phyloP scores from a whole-genome alignment of 2,329 filamentous ascomycete genomes.

The Allantophomopsis cytisporea region DNA sequence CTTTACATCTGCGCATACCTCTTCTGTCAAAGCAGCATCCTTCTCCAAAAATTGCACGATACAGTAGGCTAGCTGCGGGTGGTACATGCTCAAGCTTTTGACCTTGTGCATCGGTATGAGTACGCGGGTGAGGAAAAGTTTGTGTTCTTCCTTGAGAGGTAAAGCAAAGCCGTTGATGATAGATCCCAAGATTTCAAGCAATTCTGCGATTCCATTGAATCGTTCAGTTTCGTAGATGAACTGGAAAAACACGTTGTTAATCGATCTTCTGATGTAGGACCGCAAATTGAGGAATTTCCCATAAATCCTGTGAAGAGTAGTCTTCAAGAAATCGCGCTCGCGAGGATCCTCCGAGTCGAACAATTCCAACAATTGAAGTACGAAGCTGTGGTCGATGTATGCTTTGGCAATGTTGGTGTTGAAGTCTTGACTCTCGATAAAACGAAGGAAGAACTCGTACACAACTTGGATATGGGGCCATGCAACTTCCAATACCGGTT shows the following conservation, averaged over 20 bases:
- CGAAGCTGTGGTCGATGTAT: conserved; percentile 97
- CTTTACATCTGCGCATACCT: conserved; percentile 40
- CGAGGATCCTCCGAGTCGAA: conserved; percentile 97
- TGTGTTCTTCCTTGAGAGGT: conserved; percentile 96
- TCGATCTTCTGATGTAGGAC: conserved; percentile 93
- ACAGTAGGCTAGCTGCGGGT: conserved; percentile 94
- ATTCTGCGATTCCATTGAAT: conserved; percentile 95
- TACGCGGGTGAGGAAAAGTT: conserved; percentile 89
- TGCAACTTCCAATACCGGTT: conserved; percentile 92
- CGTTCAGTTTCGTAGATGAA: conserved; percentile 98
- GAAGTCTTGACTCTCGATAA: conserved; percentile 99
- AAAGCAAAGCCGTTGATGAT: conserved; percentile 99
- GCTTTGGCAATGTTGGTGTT: conserved; percentile 99
- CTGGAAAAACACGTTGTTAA: conserved; percentile 99
- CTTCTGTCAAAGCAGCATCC: conserved; percentile 91
- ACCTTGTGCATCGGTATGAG: conserved; percentile 93
- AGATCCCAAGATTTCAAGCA: conserved; percentile 91
- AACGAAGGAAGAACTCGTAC: conserved; percentile 97
- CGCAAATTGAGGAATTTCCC: conserved; percentile 97
- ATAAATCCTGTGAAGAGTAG: conserved; percentile 93
- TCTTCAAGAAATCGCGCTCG: conserved; percentile 96
- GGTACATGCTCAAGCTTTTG: conserved; percentile 99
- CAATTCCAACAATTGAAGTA: conserved; percentile 88
- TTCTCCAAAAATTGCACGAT: conserved; percentile 99
- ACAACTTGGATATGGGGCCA: conserved; percentile 99